These are phyloP conservation scores for Polygonum aviculare DNA, from an alignment of 148 eudicot species.

Conservation along the genomic window DNA sequence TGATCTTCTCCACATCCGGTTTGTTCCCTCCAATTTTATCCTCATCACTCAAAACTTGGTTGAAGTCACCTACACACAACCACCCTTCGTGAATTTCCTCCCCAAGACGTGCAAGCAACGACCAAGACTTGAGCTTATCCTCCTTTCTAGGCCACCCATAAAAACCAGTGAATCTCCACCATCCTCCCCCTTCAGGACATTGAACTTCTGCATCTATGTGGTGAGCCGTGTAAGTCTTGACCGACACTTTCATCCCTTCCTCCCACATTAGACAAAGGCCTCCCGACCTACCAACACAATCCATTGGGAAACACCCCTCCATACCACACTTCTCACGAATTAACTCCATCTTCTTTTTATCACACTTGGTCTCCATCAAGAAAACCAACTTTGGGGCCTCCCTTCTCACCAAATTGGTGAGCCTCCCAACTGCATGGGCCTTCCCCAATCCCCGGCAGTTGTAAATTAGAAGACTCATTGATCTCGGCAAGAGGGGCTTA, in stretches of 20 bases:
- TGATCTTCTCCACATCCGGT: neutral
- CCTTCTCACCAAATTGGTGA: too few species aligned
- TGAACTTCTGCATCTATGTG: neutral
- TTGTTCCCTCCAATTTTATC: neutral
- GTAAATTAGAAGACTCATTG: too few species aligned
- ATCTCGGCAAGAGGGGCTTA: too few species aligned
- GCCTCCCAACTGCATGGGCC: too few species aligned
- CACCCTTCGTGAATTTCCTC: neutral
- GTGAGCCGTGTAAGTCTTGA: neutral
- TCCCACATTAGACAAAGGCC: neutral
- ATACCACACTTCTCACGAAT: neutral
- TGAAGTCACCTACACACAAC: neutral
- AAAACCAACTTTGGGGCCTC: too few species aligned
- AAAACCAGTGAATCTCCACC: neutral
- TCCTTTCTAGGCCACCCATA: neutral
- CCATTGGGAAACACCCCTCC: too few species aligned
- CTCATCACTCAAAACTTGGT: neutral
- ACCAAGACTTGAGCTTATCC: neutral
- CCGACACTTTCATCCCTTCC: neutral
- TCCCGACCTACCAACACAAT: too few species aligned
- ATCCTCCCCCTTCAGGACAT: neutral
- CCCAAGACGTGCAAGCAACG: neutral
- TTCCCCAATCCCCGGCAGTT: too few species aligned
- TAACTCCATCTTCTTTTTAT: too few species aligned
- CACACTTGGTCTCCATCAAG: too few species aligned